Conservation (phyloP, 2,329 filamentous ascomycete genomes). For the Spiromastix sp. region DNA sequence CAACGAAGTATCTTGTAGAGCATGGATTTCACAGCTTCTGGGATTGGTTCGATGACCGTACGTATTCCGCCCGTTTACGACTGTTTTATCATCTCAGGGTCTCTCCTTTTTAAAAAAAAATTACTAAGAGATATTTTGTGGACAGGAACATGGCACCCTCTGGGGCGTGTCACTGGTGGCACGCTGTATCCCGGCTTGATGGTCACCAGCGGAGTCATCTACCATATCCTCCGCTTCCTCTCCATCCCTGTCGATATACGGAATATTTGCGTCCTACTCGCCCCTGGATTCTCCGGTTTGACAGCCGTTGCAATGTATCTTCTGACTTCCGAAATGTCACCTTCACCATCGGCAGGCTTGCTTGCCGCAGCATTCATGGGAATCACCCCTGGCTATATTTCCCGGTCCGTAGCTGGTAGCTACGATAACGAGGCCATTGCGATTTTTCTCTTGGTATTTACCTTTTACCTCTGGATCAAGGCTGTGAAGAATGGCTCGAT, state of each 20-base stretch:
- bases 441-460: constrained; percentile 96
- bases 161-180: constrained; percentile 94
- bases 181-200: constrained; percentile 98
- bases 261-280: constrained; percentile 95
- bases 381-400: constrained; percentile 95
- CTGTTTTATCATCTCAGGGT: background rate
- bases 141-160: constrained; percentile 88
- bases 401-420: constrained; percentile 90
- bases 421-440: constrained; percentile 99
- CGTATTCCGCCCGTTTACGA: constrained; percentile 20
- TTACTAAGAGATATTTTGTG: constrained; percentile 5
- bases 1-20: constrained; percentile 92
- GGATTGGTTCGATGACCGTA: constrained; percentile 99
- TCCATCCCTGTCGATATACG: constrained; percentile 94
- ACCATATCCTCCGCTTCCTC: constrained; percentile 80
- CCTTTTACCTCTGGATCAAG: constrained; percentile 99
- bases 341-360: constrained; percentile 87
- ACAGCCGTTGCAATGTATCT: constrained; percentile 91
- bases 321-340: constrained; percentile 92
- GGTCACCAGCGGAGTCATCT: constrained; percentile 97
- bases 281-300: constrained; percentile 85
- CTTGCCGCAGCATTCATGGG: constrained; percentile 95
- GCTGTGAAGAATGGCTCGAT: constrained; percentile 92
- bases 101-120: no score
- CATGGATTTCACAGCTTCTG: constrained; percentile 98